Conservation (phyloP, 1,284 basidiomycete genomes). For the Microbotryum saponariae region DNA sequence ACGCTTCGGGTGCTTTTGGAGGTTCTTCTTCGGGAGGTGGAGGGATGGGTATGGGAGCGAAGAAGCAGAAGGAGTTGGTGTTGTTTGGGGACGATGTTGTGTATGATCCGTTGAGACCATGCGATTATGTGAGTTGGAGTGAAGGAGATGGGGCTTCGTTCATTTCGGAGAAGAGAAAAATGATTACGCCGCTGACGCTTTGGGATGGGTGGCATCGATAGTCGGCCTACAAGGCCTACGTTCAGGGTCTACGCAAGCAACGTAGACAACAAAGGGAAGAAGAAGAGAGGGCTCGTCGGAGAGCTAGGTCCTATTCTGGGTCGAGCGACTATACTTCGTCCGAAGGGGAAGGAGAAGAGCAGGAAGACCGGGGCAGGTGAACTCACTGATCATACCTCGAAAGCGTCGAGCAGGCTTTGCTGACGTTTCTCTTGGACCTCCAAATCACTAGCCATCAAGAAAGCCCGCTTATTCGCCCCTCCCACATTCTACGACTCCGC, state of each 20-base stretch:
- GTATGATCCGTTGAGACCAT: slow-evolving; percentile 71
- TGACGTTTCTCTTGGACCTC: not conserved
- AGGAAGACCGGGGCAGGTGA: not conserved
- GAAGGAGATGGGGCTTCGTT: no score
- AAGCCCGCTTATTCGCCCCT: slow-evolving; percentile 28
- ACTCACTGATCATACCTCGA: not conserved
- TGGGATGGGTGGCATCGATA: not conserved
- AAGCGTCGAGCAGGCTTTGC: no score
- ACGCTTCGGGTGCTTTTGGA: not conserved
- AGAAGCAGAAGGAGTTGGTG: slow-evolving; percentile 25
- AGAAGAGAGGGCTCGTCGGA: slow-evolving; percentile 16
- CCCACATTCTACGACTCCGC: slow-evolving; percentile 21
- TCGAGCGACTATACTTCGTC: slow-evolving; percentile 27
- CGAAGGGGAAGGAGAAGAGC: slow-evolving; percentile 10
- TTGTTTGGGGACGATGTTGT: slow-evolving; percentile 46
- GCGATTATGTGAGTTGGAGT: slow-evolving; percentile 53
- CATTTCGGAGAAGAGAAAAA: not conserved
- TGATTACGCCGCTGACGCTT: not conserved
- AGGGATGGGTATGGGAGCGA: slow-evolving; percentile 11
- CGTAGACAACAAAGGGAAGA: slow-evolving; percentile 24
- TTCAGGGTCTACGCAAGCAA: slow-evolving; percentile 15
- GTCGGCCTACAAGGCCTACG: slow-evolving; percentile 28
- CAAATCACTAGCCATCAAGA: slow-evolving; percentile 20
- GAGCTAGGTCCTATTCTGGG: slow-evolving; percentile 12
- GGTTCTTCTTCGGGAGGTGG: slow-evolving; percentile 7